Evolutionary conservation across 169 alveolate genomes (phyloP).

Genomic region (Plasmodium blacklocki): DNA sequence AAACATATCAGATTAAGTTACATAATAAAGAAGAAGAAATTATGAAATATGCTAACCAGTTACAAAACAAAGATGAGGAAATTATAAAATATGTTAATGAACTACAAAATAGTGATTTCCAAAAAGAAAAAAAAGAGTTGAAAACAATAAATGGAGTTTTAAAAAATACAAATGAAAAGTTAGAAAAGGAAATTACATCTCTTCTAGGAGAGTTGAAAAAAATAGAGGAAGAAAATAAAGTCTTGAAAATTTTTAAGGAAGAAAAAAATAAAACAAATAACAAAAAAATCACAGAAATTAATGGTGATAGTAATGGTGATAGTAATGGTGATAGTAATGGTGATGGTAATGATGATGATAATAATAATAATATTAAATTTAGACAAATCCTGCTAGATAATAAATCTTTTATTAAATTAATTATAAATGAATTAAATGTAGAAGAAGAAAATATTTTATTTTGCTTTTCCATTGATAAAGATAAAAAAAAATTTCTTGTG

Average conservation of each 20-base stretch:
- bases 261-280: constrained; percentile 1
- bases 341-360: no score
- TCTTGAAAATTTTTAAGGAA: constrained; percentile 4
- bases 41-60: not conserved
- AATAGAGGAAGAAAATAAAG: constrained; percentile 13
- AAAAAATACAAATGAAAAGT: not conserved
- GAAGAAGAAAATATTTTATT: constrained; percentile 22
- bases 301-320: not conserved
- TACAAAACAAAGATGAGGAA: not conserved
- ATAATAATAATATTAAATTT: not conserved
- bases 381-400: not conserved
- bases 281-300: not conserved
- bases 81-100: not conserved
- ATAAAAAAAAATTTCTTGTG: not conserved
- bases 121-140: not conserved
- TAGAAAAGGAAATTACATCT: constrained; percentile 5
- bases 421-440: not conserved
- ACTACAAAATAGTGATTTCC: not conserved
- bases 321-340: not conserved
- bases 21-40: constrained; percentile 3
- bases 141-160: not conserved
- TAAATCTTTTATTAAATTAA: no score
- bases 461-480: not conserved
- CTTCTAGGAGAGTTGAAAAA: constrained; percentile 14
- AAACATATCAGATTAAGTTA: not conserved